These are phyloP conservation scores for Suillus placidus DNA, from an alignment of 768 basidiomycete genomes.

Conservation along the genomic window DNA sequence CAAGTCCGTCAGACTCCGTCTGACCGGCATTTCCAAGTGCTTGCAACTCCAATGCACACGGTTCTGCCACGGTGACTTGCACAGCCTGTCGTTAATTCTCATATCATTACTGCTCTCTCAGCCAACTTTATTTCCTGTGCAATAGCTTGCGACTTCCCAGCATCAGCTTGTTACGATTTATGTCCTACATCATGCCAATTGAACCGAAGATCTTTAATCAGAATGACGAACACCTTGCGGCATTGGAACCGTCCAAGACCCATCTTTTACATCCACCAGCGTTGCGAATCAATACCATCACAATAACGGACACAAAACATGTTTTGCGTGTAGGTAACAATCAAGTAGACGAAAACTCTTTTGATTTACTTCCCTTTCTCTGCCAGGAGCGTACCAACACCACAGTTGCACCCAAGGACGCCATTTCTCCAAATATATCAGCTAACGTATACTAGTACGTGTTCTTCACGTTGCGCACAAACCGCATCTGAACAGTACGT, in stretches of 20 bases:
- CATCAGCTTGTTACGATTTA: conserved; percentile 15
- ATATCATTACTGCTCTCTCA: conserved; percentile 14
- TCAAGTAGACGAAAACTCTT: not conserved
- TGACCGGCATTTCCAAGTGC: not conserved
- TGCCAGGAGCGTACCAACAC: conserved; percentile 27
- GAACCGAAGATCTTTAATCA: conserved; percentile 30
- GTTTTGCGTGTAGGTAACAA: conserved; percentile 16
- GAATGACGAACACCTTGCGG: conserved; percentile 26
- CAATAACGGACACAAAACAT: conserved; percentile 11
- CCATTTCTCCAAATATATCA: conserved; percentile 11
- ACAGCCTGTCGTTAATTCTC: conserved; percentile 11
- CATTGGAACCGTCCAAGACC: conserved; percentile 6
- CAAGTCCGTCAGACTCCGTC: conserved; percentile 1
- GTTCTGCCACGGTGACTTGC: not conserved
- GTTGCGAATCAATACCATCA: conserved; percentile 20
- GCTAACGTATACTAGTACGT: conserved; percentile 22
- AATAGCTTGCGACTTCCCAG: conserved; percentile 10
- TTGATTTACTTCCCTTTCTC: conserved; percentile 7
- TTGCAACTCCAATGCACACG: not conserved
- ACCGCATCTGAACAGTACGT: not conserved
- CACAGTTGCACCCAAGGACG: conserved; percentile 10
- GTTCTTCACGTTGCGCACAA: conserved; percentile 19
- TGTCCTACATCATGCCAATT: conserved; percentile 25
- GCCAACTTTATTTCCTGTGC: conserved; percentile 18
- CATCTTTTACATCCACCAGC: conserved; percentile 15